phyloP scores from a whole-genome alignment of 2,329 filamentous ascomycete species.

The Rutstroemia sp. region DNA sequence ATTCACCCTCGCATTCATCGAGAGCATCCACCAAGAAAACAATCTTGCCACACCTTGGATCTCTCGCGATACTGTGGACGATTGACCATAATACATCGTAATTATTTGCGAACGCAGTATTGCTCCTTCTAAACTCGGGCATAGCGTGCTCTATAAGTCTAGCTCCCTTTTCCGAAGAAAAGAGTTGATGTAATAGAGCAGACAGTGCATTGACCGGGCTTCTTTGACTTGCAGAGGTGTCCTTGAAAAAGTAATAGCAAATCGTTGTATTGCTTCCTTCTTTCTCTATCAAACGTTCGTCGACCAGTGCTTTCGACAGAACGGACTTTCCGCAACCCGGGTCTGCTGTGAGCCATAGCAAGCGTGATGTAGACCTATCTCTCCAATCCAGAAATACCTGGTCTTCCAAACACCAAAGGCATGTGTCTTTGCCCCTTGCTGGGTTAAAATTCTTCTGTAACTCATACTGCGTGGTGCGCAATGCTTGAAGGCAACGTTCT shows the following conservation, averaged over 20 bases:
- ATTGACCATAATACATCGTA: background rate
- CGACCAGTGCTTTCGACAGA: slow-evolving; percentile 5
- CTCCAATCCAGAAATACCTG: background rate
- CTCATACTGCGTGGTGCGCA: background rate
- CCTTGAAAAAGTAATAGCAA: slow-evolving; percentile 10
- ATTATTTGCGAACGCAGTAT: background rate
- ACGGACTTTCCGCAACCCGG: slow-evolving; percentile 9
- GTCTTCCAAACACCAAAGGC: background rate
- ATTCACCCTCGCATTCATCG: slow-evolving; percentile 1
- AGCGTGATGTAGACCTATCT: background rate
- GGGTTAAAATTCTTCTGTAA: slow-evolving; percentile 1
- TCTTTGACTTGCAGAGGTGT: background rate
- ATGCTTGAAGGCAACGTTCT: background rate
- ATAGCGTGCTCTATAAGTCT: slow-evolving; percentile 1
- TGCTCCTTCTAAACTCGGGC: background rate
- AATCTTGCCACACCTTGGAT: slow-evolving; percentile 1
- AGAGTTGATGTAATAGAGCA: slow-evolving; percentile 7
- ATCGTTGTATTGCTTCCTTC: background rate
- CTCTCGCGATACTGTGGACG: background rate
- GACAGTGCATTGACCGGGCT: slow-evolving; percentile 1
- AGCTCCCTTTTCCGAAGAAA: background rate
- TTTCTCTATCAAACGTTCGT: background rate
- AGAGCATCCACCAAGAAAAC: slow-evolving; percentile 8
- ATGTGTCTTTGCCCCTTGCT: background rate
- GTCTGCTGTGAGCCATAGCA: slow-evolving; percentile 5